Base-by-base conservation (phyloP, 345 rosid genomes). In the Eucalyptus curtisii region DNA sequence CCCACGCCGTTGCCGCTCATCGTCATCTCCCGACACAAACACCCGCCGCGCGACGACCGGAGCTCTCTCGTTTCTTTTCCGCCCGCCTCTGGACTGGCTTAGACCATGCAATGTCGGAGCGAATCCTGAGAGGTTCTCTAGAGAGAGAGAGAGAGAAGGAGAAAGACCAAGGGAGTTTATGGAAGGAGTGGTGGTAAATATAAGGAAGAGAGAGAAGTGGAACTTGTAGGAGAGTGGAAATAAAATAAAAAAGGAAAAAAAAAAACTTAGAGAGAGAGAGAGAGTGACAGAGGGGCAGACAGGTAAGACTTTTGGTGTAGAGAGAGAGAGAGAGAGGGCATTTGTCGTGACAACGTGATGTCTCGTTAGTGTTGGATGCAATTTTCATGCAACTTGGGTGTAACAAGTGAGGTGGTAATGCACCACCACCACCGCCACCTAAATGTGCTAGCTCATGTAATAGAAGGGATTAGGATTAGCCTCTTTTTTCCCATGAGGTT, bases 211-310 rank as follows among this genome's bases (percentile, higher is more conserved):
- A 76, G 45, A 76, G 82, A 76, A 76, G 47, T 10, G 82, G 47
- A 37, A 40, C 45, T 37, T 20, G 14, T 85, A 88, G 17, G 86
- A 48, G 76, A 33, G 87, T 71, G 53, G 71, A 86, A 92, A 91
- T 89, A 90, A 92, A 92, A 79, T 91, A 91, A 71, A 66, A 13
- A 88, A 9, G 1, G 9, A 4, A 76, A 20, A 47, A 88, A 89
- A 87, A 90, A 90, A 85, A 12, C 25, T 13, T 30, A 42, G 86
- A 59, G 42, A 71, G 79, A 59, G 42, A 71, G 79, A 82, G 86
- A 87, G 86, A 64, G 88, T 47, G 93, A 92, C 96, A 94, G 95
- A 87, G 92, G 93, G 93, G 94, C 94, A 91, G 94, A 95, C 95
- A 94, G 94, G 89, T 92, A 81, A 53, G 86, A 33, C 88, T 87